phyloP scores from a whole-genome alignment of 1,284 basidiomycete species.

The Sporisorium sorghi region DNA sequence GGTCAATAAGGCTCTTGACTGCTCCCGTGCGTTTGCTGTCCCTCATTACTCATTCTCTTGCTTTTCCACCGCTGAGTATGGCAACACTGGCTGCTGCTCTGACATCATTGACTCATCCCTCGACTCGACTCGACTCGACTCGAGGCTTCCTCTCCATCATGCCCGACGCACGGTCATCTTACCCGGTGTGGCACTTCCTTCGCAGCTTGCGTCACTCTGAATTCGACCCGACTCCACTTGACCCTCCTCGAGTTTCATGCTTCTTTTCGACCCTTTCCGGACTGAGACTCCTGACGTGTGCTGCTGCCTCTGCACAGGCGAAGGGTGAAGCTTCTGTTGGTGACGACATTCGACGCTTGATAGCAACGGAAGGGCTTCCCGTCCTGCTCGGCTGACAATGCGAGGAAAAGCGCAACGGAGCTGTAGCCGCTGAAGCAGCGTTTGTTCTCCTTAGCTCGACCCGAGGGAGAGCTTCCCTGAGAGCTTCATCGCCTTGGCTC shows the following conservation, averaged over 20 bases:
- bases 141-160: too few species aligned
- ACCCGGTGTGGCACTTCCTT: too few species aligned
- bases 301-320: neutral
- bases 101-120: constrained; percentile 10
- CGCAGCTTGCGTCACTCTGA: too few species aligned
- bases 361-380: neutral
- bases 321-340: neutral
- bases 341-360: neutral
- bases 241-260: too few species aligned
- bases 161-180: too few species aligned
- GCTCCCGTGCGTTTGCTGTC: too few species aligned
- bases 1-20: constrained; percentile 1
- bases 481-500: neutral
- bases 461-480: neutral
- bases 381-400: neutral
- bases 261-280: neutral
- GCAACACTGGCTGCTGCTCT: neutral
- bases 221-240: neutral
- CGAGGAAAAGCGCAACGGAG: too few species aligned
- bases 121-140: neutral
- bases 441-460: neutral
- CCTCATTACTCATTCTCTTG: constrained; percentile 1
- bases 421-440: neutral
- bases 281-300: too few species aligned
- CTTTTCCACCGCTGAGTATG: neutral